A percentile compares a stretch with the other conserved stretches of the same genome.
phyloP scores from a whole-genome alignment of 139 green algal genomes.

The Micromonas pusilla region DNA sequence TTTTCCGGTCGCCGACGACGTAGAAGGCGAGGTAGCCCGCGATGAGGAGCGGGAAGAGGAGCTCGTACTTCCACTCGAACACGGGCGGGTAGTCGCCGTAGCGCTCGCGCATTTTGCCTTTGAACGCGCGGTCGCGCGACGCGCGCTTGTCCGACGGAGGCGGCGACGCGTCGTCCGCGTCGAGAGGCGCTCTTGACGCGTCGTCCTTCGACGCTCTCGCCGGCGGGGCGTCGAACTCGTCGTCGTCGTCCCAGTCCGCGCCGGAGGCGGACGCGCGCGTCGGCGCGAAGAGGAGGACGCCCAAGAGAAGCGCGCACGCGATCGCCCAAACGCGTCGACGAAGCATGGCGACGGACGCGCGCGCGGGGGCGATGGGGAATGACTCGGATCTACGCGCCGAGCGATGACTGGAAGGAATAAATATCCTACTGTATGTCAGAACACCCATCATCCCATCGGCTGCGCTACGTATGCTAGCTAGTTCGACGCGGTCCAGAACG shows the following conservation, averaged over 20 bases:
- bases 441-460: too few relatives aligned
- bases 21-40: background rate
- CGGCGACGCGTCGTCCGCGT: background rate
- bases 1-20: background rate
- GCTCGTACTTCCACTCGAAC: background rate
- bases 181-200: too few relatives aligned
- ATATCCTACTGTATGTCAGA: too few relatives aligned
- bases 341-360: too few relatives aligned
- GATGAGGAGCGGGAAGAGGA: background rate
- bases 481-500: slow-evolving; percentile 19
- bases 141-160: background rate
- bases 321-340: too few relatives aligned
- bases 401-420: too few relatives aligned
- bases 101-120: background rate
- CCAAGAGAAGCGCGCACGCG: background rate
- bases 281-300: background rate
- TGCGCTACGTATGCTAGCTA: too few relatives aligned
- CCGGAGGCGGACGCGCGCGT: too few relatives aligned
- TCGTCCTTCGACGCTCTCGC: too few relatives aligned
- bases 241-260: background rate
- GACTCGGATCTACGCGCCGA: too few relatives aligned
- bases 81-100: background rate
- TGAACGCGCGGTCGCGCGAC: too few relatives aligned
- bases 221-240: background rate
- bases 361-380: too few relatives aligned